Evolutionary conservation across 2,329 filamentous ascomycete species (phyloP), one percentile per base, ranked within the genome.

Genomic region (Penicillium sp.): DNA sequence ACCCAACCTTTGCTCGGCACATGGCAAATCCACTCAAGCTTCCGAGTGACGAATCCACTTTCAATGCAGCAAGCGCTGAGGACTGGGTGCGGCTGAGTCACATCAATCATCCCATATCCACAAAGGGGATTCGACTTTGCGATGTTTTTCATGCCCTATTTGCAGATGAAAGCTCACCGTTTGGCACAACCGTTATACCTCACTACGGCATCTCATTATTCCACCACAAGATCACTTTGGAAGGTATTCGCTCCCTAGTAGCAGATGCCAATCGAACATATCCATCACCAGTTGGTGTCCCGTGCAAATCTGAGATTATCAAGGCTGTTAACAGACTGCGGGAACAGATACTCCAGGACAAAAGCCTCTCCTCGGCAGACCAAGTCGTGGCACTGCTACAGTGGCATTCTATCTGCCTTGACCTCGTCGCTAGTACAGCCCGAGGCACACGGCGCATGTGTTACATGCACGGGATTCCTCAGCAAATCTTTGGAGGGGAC

Each of bases 321-420:
- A 41, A 6, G n/a, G n/a, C 37, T 13, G 6, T 41, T 13, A 13
- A 10, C 8, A 10, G 37, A 19, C 8, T 41, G 6, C 37, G 37
- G 19, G 9, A 6, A 6, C n/a, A 11, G 6, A 41, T 41, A 13
- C 9, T 41, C n/a, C 10, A 6, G 6, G 52, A 27, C 11, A 27
- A 51, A 14, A 4, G 14, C 19, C 47, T 52, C 11, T 37, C 33
- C 13, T 31, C 37, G 1, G 29, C 46, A 24, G 58, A 57, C 9
- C 45, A 53, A 27, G 22, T 48, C 3, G 51, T 56, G 5, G 54
- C 49, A 9, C 41, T 57, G 5, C 51, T 60, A 7, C 58, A 56
- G 27, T 60, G 58, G 58, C 58, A 60, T 52, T 52, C 58, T 27
- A 52, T 60, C 13, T 57, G 55, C 29, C 55, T 60, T 0, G 53